These are phyloP conservation scores for Podospora appendiculata DNA, from an alignment of 495 filamentous ascomycete genomes.

Conservation along the genomic window DNA sequence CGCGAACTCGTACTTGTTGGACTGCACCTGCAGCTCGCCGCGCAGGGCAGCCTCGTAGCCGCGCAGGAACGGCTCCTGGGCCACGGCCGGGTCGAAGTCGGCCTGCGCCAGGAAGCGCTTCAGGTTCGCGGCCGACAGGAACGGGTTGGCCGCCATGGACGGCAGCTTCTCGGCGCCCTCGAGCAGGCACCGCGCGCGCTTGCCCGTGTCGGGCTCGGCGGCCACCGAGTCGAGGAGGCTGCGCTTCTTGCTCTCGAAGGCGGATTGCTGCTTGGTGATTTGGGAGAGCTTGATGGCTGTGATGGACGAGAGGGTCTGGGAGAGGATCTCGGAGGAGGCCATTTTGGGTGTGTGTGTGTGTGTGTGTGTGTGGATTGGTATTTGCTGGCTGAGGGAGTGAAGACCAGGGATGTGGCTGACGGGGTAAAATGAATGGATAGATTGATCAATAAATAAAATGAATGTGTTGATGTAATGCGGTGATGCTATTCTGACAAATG, in stretches of 20 bases:
- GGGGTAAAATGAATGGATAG: too few species aligned
- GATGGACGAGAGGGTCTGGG: slow-evolving; percentile 57
- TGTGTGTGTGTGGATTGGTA: background rate
- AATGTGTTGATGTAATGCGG: too few species aligned
- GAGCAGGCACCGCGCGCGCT: slow-evolving; percentile 18
- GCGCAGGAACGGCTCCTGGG: slow-evolving; percentile 18
- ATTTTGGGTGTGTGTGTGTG: slow-evolving; percentile 7
- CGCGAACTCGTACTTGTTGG: slow-evolving; percentile 49
- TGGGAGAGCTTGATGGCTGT: slow-evolving; percentile 58
- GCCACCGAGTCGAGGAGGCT: slow-evolving; percentile 20
- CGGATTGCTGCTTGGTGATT: slow-evolving; percentile 47
- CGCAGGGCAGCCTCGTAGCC: slow-evolving; percentile 33
- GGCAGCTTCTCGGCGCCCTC: slow-evolving; percentile 19
- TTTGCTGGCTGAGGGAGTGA: too few species aligned
- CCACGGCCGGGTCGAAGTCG: slow-evolving; percentile 26
- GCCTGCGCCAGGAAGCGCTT: slow-evolving; percentile 26
- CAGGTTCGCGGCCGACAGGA: slow-evolving; percentile 14
- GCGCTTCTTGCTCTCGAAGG: slow-evolving; percentile 40
- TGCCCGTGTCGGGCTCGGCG: slow-evolving; percentile 14
- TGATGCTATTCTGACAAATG: too few species aligned
- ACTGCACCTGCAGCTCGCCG: slow-evolving; percentile 31
- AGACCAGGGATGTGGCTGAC: too few species aligned
- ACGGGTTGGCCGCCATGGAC: slow-evolving; percentile 5
- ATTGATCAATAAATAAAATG: too few species aligned
- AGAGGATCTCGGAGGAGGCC: slow-evolving; percentile 33